phyloP scores from a whole-genome alignment of 2,329 filamentous ascomycete species.

The Microcyclospora pomicola region DNA sequence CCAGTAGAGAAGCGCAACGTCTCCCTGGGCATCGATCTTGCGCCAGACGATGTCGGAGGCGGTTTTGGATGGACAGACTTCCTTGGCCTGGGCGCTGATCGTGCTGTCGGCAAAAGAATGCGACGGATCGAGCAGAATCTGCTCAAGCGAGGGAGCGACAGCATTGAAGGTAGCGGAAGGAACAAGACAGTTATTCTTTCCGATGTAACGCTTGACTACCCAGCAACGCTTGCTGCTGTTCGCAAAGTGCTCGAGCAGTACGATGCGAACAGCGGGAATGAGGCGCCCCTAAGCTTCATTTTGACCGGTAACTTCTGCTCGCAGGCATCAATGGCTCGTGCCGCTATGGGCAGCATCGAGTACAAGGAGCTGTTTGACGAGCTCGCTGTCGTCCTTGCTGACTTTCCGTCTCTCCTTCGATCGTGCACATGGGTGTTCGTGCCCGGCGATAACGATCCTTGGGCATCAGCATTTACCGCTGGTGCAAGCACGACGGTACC shows the following conservation, averaged over 20 bases:
- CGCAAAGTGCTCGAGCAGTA: constrained; percentile 67
- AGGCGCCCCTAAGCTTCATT: constrained; percentile 59
- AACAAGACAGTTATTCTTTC: constrained; percentile 61
- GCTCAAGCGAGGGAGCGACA: constrained; percentile 27
- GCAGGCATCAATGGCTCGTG: constrained; percentile 46
- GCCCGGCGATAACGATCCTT: constrained; percentile 94
- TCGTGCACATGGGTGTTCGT: constrained; percentile 80
- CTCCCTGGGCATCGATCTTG: constrained; percentile 52
- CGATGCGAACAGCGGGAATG: constrained; percentile 46
- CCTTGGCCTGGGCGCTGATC: constrained; percentile 77
- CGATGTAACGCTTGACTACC: constrained; percentile 75
- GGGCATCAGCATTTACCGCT: constrained; percentile 72
- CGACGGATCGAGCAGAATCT: constrained; percentile 60
- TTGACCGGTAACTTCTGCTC: constrained; percentile 72
- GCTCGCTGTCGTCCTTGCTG: constrained; percentile 65
- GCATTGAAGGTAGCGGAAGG: constrained; percentile 7
- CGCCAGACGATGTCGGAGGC: constrained; percentile 48
- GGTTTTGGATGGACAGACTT: constrained; percentile 98
- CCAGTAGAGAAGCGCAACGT: constrained; percentile 73
- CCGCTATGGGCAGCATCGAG: constrained; percentile 69
- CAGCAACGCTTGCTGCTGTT: constrained; percentile 66
- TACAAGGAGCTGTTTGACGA: constrained; percentile 95
- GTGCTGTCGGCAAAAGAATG: constrained; percentile 72
- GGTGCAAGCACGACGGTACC: constrained; percentile 60
- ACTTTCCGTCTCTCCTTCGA: constrained; percentile 69